These are phyloP conservation scores for Saccharomyces paradoxus DNA, from an alignment of 805 yeast species.

Conservation along the genomic window DNA sequence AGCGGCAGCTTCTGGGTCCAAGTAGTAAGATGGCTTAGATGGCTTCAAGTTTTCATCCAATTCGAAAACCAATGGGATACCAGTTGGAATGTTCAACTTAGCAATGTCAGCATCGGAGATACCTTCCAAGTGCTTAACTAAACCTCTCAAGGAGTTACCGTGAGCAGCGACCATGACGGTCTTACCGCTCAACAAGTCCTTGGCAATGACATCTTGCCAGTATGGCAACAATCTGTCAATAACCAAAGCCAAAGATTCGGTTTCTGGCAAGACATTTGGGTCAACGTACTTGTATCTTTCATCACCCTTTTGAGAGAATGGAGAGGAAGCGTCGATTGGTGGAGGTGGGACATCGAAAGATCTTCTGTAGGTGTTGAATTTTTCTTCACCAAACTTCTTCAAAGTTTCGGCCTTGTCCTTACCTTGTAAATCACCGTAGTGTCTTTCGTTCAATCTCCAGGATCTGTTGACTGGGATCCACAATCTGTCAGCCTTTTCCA, in stretches of 20 bases:
- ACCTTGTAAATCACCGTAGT: constrained; percentile 97
- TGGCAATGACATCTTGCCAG: constrained; percentile 90
- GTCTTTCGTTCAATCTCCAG: constrained; percentile 98
- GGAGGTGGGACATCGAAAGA: constrained; percentile 97
- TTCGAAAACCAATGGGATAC: constrained; percentile 96
- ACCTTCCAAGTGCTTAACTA: constrained; percentile 90
- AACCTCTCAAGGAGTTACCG: constrained; percentile 96
- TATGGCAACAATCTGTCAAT: constrained; percentile 94
- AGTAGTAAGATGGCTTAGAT: constrained; percentile 87
- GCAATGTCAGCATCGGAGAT: constrained; percentile 90
- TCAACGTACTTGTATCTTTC: constrained; percentile 78
- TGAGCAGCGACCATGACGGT: constrained; percentile 92
- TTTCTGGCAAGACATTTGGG: constrained; percentile 80
- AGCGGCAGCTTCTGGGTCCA: constrained; percentile 98
- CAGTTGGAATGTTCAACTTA: constrained; percentile 94
- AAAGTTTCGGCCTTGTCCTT: constrained; percentile 93
- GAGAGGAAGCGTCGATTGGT: constrained; percentile 62
- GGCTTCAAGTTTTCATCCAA: constrained; percentile 82
- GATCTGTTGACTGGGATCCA: constrained; percentile 89
- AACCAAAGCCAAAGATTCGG: constrained; percentile 90
- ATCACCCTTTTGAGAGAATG: constrained; percentile 81
- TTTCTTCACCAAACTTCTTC: constrained; percentile 79
- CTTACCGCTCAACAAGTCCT: constrained; percentile 76
- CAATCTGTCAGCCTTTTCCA: constrained; percentile 79
- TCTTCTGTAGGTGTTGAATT: constrained; percentile 96